Conservation (phyloP, 345 rosid species). For the Brassica incana region DNA sequence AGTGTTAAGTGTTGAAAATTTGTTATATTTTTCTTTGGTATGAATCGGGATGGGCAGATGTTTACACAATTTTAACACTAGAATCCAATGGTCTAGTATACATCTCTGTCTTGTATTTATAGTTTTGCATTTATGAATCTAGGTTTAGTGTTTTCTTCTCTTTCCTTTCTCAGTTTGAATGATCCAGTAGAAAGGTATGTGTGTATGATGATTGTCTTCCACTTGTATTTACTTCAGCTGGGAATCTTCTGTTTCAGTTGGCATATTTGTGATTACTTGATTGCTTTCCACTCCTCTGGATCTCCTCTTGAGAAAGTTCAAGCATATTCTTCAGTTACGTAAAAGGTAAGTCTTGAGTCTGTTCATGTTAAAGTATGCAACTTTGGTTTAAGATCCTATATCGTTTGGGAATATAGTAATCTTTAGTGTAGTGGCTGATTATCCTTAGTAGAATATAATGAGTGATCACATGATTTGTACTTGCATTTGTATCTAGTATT, state of each 20-base stretch:
- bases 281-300: too few relatives aligned
- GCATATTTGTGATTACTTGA: too few relatives aligned
- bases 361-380: too few relatives aligned
- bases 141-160: constrained; percentile 37
- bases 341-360: too few relatives aligned
- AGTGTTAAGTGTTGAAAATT: too few relatives aligned
- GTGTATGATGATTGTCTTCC: too few relatives aligned
- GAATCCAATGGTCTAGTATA: background rate
- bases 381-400: background rate
- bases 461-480: background rate
- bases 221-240: too few relatives aligned
- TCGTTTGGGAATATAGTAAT: background rate
- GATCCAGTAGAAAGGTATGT: constrained; percentile 34
- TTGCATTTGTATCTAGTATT: background rate
- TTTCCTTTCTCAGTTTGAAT: constrained; percentile 66
- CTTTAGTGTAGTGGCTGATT: background rate
- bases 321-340: too few relatives aligned
- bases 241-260: too few relatives aligned
- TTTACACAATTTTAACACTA: background rate
- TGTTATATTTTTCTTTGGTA: too few relatives aligned
- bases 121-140: constrained; percentile 2
- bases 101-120: background rate
- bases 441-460: background rate
- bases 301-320: too few relatives aligned
- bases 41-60: background rate